Base-by-base conservation (phyloP, 2,329 filamentous ascomycete species). In the Thermomyces lanuginosus region DNA sequence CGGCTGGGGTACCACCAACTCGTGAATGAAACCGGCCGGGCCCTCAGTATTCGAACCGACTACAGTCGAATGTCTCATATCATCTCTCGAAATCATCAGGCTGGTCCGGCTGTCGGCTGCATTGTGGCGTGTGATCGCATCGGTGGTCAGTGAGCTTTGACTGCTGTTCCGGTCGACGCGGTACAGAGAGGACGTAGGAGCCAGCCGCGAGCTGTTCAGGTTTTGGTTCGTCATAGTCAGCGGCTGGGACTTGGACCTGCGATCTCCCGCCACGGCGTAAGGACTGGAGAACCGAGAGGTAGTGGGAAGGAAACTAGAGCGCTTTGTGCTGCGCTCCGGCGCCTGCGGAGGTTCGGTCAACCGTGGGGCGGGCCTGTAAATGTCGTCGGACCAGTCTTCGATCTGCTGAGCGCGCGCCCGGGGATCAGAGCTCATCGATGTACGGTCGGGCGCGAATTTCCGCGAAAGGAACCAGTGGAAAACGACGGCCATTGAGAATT, bases 381-480 rank as follows among this genome's bases (percentile, higher is more conserved):
- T 98, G 46, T 98, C 89, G 38, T 95, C 81, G 8, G 76, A 77
- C 89, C 89, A 98, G 43, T 93, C 86, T 52, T 98, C 89, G 38
- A 98, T 98, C 56, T 95, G 83, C 41, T 77, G 73, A 40, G 84
- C 77, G 32, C 89, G 74, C 56, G 84, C 77, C 50, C 86, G 83
- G 38, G 75, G 71, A 49, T 89, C 72, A 4, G 75, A 72, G 9
- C 72, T 72, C 51, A 92, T 76, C 2, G 81, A 86, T 1, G 86
- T 92, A 55, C 81, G 92, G 24, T 67, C 59, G 1, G 86, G 81
- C 3, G 76, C 84, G 46, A 86, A 95, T 36, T 75, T 76, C 40
- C 76, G 75, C 49, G 79, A 78, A 38, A 95, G 64, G 55, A 98
- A 92, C 91, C 91, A 98, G 46, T 93, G 82, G 61, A 98, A 98